Base-by-base conservation (phyloP, 371 early-diverging fungal genomes). In the Umbelopsis sp. region DNA sequence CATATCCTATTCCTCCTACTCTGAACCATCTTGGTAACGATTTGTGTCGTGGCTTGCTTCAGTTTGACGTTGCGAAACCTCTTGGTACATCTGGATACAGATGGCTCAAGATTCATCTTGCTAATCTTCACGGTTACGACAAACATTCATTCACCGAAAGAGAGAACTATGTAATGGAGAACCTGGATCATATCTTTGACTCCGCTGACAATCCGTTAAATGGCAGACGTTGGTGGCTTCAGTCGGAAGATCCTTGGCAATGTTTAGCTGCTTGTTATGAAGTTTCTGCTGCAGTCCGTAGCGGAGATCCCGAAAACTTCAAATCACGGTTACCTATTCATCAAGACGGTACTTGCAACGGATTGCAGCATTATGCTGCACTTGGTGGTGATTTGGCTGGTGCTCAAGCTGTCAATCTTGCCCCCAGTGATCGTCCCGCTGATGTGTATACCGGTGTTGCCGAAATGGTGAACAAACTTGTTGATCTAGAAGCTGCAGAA, bases 301-400 rank as follows among this genome's bases (percentile, higher is more conserved):
- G 90, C 50, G 88, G 93, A 8, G 75, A 88, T 20, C 97, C 98
- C 2, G 83, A 84, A 24, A 80, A 78, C 51, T 97, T 85, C 72
- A 71, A 79, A 62, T 94, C 93, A 50, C 76, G 82, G 9, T 74
- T 98, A 37, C 98, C 97, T n/a, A 84, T 98, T 22, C 99, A 99
- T 76, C 97, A 97, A 78, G 99, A 99, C 76, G 99, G 99, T 53
- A 96, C 98, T 1, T 99, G 99, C 81, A 98, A 98, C 73, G 99
- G 99, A 25, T 84, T 99, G 70, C 99, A 99, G 81, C 99, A 99
- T 80, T 98, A 98, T 74, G 99, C 99, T 4, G 98, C 99, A 0
- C 81, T 99, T 51, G 99, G 98, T 70, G 95, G 98, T 75, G 99
- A 99, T 78, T 75, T 85, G 63, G 87, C 89, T 18, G 98, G 98